Percentiles rank a stretch among this genome's conserved stretches.
These are phyloP conservation scores for Batrachochytrium dendrobatidis DNA, from an alignment of 371 early-diverging fungal genomes.

Conservation along the genomic window DNA sequence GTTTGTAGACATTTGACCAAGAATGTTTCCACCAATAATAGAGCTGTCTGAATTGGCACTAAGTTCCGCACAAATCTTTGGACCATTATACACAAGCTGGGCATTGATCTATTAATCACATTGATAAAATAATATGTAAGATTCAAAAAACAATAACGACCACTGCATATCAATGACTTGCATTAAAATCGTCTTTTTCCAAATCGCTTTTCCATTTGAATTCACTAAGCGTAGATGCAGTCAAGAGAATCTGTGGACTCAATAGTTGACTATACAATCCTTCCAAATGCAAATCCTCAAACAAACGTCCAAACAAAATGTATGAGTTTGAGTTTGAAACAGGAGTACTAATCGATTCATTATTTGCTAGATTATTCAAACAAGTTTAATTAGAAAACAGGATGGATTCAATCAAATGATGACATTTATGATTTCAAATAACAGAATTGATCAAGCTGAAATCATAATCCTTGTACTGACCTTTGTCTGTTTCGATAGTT, in stretches of 20 bases:
- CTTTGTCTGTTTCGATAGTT: neutral
- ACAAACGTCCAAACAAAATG: slow-evolving; percentile 61
- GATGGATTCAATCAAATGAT: no score
- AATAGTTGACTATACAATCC: slow-evolving; percentile 61
- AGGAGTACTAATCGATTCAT: no score
- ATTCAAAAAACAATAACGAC: neutral
- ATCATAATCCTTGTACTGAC: slow-evolving; percentile 3
- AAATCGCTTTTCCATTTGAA: slow-evolving; percentile 4
- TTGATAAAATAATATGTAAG: neutral
- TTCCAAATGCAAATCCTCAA: slow-evolving; percentile 49
- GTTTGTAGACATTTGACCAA: slow-evolving; percentile 57
- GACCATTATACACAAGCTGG: slow-evolving; percentile 64
- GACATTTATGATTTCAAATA: no score
- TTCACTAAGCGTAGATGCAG: slow-evolving; percentile 38
- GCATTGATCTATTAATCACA: slow-evolving; percentile 51
- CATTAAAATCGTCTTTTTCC: neutral
- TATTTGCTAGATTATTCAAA: no score
- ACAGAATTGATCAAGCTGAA: no score
- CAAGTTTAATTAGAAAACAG: no score
- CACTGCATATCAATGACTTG: no score
- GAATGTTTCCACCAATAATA: slow-evolving; percentile 65
- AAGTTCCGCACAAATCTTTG: slow-evolving; percentile 69
- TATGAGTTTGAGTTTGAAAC: no score
- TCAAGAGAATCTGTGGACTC: slow-evolving; percentile 51
- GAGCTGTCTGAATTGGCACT: slow-evolving; percentile 69